These are phyloP conservation scores for Globisporangium emineosum DNA, from an alignment of 352 stramenopile genomes.

Conservation along the genomic window DNA sequence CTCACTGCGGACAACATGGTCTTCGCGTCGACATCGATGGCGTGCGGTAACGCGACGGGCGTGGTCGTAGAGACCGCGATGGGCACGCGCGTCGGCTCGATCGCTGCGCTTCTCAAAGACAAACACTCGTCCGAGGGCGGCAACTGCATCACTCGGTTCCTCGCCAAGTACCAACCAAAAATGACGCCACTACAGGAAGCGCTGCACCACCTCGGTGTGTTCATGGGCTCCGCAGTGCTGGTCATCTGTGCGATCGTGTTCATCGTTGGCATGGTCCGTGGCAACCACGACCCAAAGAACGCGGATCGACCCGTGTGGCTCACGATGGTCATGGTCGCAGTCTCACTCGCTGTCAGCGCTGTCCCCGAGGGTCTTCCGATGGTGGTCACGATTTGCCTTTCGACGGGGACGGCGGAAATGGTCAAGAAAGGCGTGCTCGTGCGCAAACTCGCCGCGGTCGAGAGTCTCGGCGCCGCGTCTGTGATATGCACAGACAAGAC, in stretches of 20 bases:
- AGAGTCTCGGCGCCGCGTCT: slow-evolving; percentile 72
- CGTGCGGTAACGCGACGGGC: slow-evolving; percentile 36
- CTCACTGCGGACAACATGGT: slow-evolving; percentile 74
- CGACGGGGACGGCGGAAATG: slow-evolving; percentile 34
- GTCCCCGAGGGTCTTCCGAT: slow-evolving; percentile 39
- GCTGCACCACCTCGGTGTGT: slow-evolving; percentile 93
- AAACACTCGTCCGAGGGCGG: slow-evolving; percentile 3
- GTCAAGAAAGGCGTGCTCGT: slow-evolving; percentile 48
- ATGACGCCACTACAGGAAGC: slow-evolving; percentile 85
- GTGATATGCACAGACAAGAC: slow-evolving; percentile 91
- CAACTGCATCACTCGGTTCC: slow-evolving; percentile 19
- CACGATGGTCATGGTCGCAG: slow-evolving; percentile 89
- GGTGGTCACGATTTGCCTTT: slow-evolving; percentile 42
- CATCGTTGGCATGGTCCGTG: slow-evolving; percentile 66
- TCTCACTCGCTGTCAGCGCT: slow-evolving; percentile 60
- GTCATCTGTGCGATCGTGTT: slow-evolving; percentile 87
- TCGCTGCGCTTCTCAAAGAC: slow-evolving; percentile 35
- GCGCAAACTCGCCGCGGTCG: slow-evolving; percentile 48
- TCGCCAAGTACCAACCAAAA: slow-evolving; percentile 32
- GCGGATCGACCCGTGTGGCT: slow-evolving; percentile 76
- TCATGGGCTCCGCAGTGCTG: slow-evolving; percentile 75
- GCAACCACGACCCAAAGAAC: slow-evolving; percentile 45
- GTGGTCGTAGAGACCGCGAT: slow-evolving; percentile 44
- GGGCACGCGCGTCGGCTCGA: slow-evolving; percentile 40
- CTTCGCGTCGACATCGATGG: slow-evolving; percentile 84